Evolutionary conservation across 768 basidiomycete species (phyloP), one percentile per base, ranked within the genome.

Genomic region (Russula griseocarnosa): DNA sequence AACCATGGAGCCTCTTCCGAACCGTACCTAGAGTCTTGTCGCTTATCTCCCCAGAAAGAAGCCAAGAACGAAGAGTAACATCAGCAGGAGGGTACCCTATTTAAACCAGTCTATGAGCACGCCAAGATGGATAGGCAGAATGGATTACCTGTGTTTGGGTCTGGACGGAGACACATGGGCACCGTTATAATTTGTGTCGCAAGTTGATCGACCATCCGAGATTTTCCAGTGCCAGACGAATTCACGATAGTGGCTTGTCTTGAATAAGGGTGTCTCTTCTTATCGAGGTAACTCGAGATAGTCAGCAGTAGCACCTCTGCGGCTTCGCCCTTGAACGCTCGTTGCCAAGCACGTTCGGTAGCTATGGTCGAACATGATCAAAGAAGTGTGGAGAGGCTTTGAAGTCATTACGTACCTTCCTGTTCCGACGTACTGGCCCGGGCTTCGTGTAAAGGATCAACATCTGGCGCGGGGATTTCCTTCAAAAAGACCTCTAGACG

Each of bases 61-160:
- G 13, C 32, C 47, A 58, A 13, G 3, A 2, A 38, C 22, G 58
- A 24, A 58, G 34, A 1, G 32, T 1, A 6, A 1, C 2, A n/a
- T 58, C 58, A 36, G 32, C 14, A 24, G 32, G 46, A 36, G 57
- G 57, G 30, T 22, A 57, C 11, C 56, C 56, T 57, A 32, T 34
- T 54, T 3, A 26, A 8, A 13, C 6, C 20, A n/a, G 20, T 9
- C 22, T 47, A 18, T 34, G 16, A 58, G 5, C 26, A 55, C 18
- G 9, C 8, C 18, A 24, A 49, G 11, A 24, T 2, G 11, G 14
- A 46, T 1, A 24, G 46, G n/a, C 11, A 18, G 24, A 46, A 22
- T 18, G 3, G 4, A 54, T 3, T 14, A 40, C 58, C 49, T 50
- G 18, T 10, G 16, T 1, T 6, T 6, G 1, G 13, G 1, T 5